These are phyloP conservation scores for Austroboletus novae-zelandiae DNA, from an alignment of 1,284 basidiomycete genomes.

Conservation along the genomic window DNA sequence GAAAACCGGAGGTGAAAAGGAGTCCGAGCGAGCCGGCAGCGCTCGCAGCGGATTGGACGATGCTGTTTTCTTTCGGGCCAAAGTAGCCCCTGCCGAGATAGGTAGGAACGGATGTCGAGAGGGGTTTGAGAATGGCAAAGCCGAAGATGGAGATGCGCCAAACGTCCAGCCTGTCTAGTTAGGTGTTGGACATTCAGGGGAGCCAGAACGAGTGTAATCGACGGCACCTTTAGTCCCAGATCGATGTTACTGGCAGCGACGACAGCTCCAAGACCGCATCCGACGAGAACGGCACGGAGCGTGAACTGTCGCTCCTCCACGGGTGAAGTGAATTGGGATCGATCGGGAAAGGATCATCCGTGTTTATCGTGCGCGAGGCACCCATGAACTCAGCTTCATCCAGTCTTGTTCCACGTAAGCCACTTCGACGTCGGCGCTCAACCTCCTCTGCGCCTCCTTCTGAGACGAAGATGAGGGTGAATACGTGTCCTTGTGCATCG, in stretches of 20 bases:
- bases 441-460: conserved; percentile 1
- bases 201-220: background rate
- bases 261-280: conserved; percentile 43
- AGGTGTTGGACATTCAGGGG: background rate
- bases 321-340: conserved; percentile 38
- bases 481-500: background rate
- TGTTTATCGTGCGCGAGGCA: conserved; percentile 19
- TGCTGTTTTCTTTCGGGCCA: conserved; percentile 63
- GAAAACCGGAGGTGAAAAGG: conserved; percentile 44
- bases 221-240: conserved; percentile 53
- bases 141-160: conserved; percentile 47
- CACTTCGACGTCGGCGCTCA: conserved; percentile 7
- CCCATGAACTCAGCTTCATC: background rate
- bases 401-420: conserved; percentile 3
- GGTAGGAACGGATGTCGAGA: conserved; percentile 49
- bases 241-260: conserved; percentile 67
- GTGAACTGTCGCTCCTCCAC: conserved; percentile 58
- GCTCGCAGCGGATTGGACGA: conserved; percentile 19
- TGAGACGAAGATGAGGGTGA: background rate
- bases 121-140: conserved; percentile 61
- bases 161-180: conserved; percentile 60
- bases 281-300: conserved; percentile 57
- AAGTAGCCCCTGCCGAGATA: conserved; percentile 57
- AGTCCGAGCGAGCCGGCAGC: conserved; percentile 59
- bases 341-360: conserved; percentile 48